Evolutionary conservation across 495 filamentous ascomycete genomes (phyloP).

Genomic region (Emericellopsis terricola): DNA sequence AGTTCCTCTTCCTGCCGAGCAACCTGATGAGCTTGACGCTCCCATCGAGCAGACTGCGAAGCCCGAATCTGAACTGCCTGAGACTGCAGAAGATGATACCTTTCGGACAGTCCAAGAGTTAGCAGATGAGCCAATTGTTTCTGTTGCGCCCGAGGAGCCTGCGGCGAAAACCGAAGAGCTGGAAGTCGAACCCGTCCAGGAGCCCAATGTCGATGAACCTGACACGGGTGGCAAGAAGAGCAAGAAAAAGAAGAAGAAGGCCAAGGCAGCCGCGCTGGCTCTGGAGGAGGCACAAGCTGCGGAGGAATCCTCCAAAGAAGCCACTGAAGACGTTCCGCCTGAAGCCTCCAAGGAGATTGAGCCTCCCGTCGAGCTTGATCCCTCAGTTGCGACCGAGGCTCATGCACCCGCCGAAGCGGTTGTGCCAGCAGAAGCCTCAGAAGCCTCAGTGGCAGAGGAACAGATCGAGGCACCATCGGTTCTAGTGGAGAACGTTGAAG

Average conservation of each 20-base stretch:
- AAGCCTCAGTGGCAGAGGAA: not conserved
- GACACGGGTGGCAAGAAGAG: conserved; percentile 14
- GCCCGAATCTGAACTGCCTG: not conserved
- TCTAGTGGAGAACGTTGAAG: conserved; percentile 2
- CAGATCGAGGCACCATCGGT: not conserved
- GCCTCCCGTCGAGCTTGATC: not conserved
- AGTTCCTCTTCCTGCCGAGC: too few relatives aligned
- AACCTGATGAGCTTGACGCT: too few relatives aligned
- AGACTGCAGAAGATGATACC: not conserved
- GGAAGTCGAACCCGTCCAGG: too few relatives aligned
- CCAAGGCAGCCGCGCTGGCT: conserved; percentile 3
- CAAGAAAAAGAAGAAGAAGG: conserved; percentile 14
- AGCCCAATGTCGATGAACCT: conserved; percentile 1
- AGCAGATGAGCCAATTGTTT: not conserved
- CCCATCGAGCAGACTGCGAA: not conserved
- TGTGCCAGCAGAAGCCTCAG: too few relatives aligned
- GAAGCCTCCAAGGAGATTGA: not conserved
- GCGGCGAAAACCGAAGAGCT: too few relatives aligned
- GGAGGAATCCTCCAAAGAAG: not conserved
- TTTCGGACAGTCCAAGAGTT: not conserved
- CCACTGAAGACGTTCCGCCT: not conserved
- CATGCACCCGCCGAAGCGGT: too few relatives aligned
- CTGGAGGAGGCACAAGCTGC: conserved; percentile 2
- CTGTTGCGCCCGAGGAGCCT: not conserved
- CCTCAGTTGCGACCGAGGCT: too few relatives aligned